Conservation (phyloP, 208 protist species). For the Leishmania braziliensis region DNA sequence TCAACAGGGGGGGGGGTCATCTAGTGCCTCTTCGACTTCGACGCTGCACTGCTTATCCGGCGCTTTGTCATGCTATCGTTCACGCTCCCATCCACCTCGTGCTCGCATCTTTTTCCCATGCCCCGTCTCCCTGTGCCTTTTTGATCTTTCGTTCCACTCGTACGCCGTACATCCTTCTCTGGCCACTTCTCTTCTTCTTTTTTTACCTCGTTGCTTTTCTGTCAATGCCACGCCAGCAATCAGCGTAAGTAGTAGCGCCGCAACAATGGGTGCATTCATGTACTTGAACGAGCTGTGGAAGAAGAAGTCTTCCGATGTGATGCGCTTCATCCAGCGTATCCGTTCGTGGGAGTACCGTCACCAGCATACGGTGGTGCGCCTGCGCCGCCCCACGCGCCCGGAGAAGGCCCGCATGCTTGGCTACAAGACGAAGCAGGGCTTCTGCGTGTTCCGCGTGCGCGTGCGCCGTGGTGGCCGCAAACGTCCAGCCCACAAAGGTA, state of each 20-base stretch:
- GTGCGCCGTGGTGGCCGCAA: slow-evolving; percentile 99
- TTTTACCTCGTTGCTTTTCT: neutral
- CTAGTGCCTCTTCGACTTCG: neutral
- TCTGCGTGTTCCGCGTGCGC: slow-evolving; percentile 98
- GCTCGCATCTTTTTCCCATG: neutral
- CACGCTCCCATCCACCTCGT: neutral
- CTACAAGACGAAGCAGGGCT: slow-evolving; percentile 99
- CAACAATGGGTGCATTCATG: slow-evolving; percentile 98
- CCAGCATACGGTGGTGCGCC: slow-evolving; percentile 91
- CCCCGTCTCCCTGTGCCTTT: neutral
- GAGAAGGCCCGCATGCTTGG: slow-evolving; percentile 99
- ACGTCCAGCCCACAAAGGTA: slow-evolving; percentile 96
- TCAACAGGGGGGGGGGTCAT: neutral
- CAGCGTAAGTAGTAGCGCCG: slow-evolving; percentile 31
- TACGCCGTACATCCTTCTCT: neutral
- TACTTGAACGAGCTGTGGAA: slow-evolving; percentile 99
- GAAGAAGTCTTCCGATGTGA: slow-evolving; percentile 99
- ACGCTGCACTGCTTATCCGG: neutral
- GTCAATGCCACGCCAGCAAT: neutral
- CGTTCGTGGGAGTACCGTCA: slow-evolving; percentile 99
- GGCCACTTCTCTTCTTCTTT: neutral
- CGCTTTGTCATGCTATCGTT: neutral
- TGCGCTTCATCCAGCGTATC: slow-evolving; percentile 99
- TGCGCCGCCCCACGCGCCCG: slow-evolving; percentile 96
- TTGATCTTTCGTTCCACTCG: neutral